Percentiles rank a stretch among this genome's conserved stretches.
Conservation (phyloP, 345 rosid genomes). For the Dipteronia sinensis region DNA sequence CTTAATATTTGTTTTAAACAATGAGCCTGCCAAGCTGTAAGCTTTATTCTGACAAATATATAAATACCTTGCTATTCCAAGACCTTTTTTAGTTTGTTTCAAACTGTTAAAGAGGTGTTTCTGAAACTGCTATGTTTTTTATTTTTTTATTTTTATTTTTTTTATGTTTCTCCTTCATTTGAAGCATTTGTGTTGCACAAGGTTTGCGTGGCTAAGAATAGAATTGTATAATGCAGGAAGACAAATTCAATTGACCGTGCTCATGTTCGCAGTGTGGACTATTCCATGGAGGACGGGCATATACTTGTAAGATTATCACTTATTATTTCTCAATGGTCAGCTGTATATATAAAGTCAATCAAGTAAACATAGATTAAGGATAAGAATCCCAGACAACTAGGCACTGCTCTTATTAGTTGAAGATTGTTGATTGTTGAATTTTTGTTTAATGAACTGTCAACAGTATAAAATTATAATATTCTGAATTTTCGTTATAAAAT, state of each 20-base stretch:
- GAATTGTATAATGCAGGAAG: constrained; percentile 50
- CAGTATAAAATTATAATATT: neutral
- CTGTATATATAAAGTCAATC: neutral
- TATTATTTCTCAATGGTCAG: neutral
- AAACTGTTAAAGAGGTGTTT: neutral
- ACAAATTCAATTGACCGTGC: constrained; percentile 63
- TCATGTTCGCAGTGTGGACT: constrained; percentile 66
- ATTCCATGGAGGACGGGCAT: constrained; percentile 64
- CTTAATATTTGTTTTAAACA: neutral
- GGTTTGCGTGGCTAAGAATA: constrained; percentile 18
- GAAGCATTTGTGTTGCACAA: neutral
- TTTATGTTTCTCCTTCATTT: constrained; percentile 4
- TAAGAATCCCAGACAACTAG: neutral
- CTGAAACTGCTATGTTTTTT: neutral
- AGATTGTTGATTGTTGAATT: neutral
- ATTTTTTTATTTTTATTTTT: neutral
- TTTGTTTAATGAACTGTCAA: neutral
- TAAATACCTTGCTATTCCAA: constrained; percentile 1
- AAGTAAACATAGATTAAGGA: neutral
- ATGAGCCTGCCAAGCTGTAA: neutral
- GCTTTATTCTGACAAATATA: neutral
- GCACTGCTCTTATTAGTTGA: neutral
- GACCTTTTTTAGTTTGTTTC: neutral
- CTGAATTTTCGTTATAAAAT: neutral
- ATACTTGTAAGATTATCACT: constrained; percentile 55